Evolutionary conservation across 1,139 yeast species (phyloP), one percentile per base, ranked within the genome.

Genomic region (Zygotorulaspora mrakii): DNA sequence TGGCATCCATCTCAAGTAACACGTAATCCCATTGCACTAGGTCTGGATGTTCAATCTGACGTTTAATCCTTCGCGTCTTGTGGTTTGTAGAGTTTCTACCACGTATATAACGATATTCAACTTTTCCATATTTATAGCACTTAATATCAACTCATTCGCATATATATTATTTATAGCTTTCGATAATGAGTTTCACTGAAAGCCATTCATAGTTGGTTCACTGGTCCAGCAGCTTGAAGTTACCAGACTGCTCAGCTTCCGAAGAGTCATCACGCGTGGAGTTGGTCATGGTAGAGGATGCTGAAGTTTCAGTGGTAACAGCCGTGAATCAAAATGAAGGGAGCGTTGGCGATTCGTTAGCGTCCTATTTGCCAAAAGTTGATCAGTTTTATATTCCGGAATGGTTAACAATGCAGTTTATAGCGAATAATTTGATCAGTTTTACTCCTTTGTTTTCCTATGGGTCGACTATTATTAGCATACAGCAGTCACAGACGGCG

Each of bases 371-470:
- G 24, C 65, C 66, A 3, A 48, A 54, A 30, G 57, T 66, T 29
- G 68, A 67, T 48, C 70, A 66, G 52, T 67, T 66, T 49, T 67
- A 66, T 46, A 55, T 68, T 12, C 73, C 73, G 7, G 71, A 67
- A 47, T 68, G 72, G 71, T 52, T 68, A 14, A 66, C 71, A 1
- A 57, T 68, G 54, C 69, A 66, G 47, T 62, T 66, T 36, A 44
- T 68, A 6, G 61, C 68, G 7, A 57, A 62, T 33, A 65, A 66
- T 46, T 52, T 70, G 44, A 75, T 83, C 59, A 76, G 89, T 11
- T 76, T 80, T 57, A 81, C 91, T 0, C 96, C 96, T 2, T 59
- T 88, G 31, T 74, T 87, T 45, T 84, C 95, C 5, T 88, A 88
- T 56, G 94, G 95, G 2, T 77, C 94, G 17, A 86, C 96, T 0